A percentile compares a stretch with the other conserved stretches of the same genome.
phyloP scores from a whole-genome alignment of 441 rosid genomes.

The Erodium moschatum region DNA sequence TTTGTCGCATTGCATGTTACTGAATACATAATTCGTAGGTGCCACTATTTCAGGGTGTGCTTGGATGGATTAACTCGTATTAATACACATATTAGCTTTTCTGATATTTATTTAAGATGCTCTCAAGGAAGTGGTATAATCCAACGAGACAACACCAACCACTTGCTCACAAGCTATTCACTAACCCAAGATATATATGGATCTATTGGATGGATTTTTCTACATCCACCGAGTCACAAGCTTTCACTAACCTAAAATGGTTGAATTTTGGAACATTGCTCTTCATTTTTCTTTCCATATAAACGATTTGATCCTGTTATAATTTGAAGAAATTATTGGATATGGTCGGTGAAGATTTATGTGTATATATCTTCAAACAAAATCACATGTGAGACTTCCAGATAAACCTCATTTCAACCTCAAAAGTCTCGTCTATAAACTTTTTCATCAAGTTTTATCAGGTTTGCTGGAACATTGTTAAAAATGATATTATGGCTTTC shows the following conservation, averaged over 20 bases:
- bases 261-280: neutral
- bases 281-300: neutral
- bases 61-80: constrained; percentile 21
- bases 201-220: neutral
- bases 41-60: constrained; percentile 26
- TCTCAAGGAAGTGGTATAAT: neutral
- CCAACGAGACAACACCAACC: neutral
- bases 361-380: no score
- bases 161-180: neutral
- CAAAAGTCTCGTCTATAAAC: no score
- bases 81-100: neutral
- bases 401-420: no score
- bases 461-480: no score
- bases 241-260: neutral
- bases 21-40: neutral
- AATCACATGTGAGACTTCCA: no score
- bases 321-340: no score
- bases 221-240: neutral
- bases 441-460: no score
- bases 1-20: no score
- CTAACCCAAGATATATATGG: neutral
- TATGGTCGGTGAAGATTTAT: no score
- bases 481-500: no score
- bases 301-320: neutral
- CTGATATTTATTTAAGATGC: neutral